Evolutionary conservation across 2,329 filamentous ascomycete species (phyloP).

Genomic region (Paracamarosporium sp.): DNA sequence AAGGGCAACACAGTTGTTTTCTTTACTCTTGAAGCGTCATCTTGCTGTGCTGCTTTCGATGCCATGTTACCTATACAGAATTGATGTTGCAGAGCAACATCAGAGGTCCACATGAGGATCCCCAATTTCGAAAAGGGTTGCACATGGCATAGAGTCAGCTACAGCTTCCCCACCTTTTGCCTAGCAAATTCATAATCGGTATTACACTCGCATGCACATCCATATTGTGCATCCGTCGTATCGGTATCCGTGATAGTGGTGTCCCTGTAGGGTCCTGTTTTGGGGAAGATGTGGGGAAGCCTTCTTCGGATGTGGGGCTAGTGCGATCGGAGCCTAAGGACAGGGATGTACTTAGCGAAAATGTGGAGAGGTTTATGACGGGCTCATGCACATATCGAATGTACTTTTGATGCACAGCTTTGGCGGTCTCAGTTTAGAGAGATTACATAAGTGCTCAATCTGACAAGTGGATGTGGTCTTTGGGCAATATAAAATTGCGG

Average conservation of each 20-base stretch:
- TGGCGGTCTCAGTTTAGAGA: too few relatives aligned
- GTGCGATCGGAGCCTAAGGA: constrained; percentile 9
- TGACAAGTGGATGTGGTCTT: too few relatives aligned
- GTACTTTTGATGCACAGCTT: too few relatives aligned
- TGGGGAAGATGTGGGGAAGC: constrained; percentile 16
- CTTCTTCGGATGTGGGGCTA: constrained; percentile 29
- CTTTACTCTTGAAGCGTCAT: background rate
- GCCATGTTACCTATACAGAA: constrained; percentile 6
- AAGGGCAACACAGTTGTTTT: constrained; percentile 28
- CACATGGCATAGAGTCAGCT: background rate
- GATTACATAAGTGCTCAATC: background rate
- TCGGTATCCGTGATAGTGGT: constrained; percentile 9
- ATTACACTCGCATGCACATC: constrained; percentile 3
- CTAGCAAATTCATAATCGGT: background rate
- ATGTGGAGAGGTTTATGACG: constrained; percentile 1
- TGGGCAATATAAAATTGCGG: too few relatives aligned
- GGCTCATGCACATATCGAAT: too few relatives aligned
- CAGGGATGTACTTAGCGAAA: background rate
- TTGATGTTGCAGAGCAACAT: constrained; percentile 6
- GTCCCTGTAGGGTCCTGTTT: constrained; percentile 7
- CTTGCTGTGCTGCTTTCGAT: constrained; percentile 9
- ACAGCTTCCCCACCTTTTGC: constrained; percentile 16
- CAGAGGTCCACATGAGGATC: background rate
- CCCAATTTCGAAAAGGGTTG: background rate
- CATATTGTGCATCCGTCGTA: constrained; percentile 10